phyloP scores from a whole-genome alignment of 495 filamentous ascomycete genomes.

The Penicillium longicatenatum region DNA sequence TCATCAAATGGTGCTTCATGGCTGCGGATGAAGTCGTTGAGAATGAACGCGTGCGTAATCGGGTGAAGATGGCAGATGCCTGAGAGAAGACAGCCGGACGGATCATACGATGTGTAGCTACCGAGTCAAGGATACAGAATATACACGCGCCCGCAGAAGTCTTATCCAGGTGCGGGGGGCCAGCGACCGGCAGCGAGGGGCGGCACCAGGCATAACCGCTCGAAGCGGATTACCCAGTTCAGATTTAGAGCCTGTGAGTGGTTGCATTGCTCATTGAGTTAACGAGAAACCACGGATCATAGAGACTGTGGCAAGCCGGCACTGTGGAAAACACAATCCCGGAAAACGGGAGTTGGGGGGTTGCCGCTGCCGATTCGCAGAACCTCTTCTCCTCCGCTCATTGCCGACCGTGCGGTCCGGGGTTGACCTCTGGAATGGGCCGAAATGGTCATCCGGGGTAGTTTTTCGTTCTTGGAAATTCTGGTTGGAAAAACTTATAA shows the following conservation, averaged over 20 bases:
- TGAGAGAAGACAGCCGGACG: conserved; percentile 4
- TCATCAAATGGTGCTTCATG: conserved; percentile 81
- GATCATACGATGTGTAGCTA: conserved; percentile 19
- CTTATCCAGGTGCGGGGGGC: conserved; percentile 18
- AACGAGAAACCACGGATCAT: neutral
- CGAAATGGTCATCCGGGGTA: conserved; percentile 16
- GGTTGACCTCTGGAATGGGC: conserved; percentile 8
- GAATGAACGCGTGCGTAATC: conserved; percentile 14
- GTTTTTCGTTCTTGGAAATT: neutral
- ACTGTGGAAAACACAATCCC: conserved; percentile 16
- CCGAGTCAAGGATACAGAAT: conserved; percentile 26
- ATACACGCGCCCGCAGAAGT: conserved; percentile 14
- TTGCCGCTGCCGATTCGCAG: conserved; percentile 17
- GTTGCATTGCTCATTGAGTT: conserved; percentile 1
- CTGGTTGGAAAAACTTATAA: neutral
- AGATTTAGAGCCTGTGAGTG: neutral
- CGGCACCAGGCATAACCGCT: conserved; percentile 17
- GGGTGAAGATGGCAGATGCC: conserved; percentile 10
- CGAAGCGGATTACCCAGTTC: conserved; percentile 8
- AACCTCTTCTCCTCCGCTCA: conserved; percentile 4
- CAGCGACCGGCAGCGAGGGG: conserved; percentile 17
- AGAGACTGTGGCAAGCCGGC: conserved; percentile 11
- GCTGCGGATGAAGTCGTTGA: conserved; percentile 30
- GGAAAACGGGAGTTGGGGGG: conserved; percentile 20
- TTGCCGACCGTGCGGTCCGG: conserved; percentile 18